phyloP scores from a whole-genome alignment of 176 grass and related monocot species.

The Cenchrus purpureus region DNA sequence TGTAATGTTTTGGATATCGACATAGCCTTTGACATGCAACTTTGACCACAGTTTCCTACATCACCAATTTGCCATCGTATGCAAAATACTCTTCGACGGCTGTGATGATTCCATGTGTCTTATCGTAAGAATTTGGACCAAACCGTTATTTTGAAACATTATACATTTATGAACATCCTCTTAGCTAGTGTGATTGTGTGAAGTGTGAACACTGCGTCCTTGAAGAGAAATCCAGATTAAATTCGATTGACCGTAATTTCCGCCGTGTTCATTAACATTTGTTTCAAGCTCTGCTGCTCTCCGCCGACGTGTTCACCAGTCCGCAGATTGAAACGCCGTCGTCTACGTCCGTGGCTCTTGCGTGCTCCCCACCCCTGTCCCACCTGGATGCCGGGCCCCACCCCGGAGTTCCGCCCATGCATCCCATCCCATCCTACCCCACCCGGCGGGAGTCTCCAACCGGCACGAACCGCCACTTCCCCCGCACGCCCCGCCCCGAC shows the following conservation, averaged over 20 bases:
- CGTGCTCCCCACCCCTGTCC: slow-evolving; percentile 21
- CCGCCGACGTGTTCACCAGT: slow-evolving; percentile 11
- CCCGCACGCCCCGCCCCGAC: not conserved
- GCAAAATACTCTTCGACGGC: no score
- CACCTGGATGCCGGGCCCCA: not conserved
- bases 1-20: not conserved
- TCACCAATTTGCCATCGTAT: no score
- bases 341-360: not conserved
- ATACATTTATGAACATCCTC: no score
- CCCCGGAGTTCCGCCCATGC: not conserved
- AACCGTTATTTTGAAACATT: no score
- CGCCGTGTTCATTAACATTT: not conserved
- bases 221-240: no score
- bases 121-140: no score
- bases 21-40: no score
- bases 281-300: not conserved
- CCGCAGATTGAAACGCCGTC: slow-evolving; percentile 5
- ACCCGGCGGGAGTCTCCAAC: not conserved
- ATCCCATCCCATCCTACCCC: not conserved
- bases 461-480: slow-evolving; percentile 20
- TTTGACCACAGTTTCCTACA: no score
- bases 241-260: not conserved
- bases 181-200: no score
- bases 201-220: no score
- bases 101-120: no score